Evolutionary conservation across 768 basidiomycete species (phyloP).

Genomic region (Pulveroboletus frians): DNA sequence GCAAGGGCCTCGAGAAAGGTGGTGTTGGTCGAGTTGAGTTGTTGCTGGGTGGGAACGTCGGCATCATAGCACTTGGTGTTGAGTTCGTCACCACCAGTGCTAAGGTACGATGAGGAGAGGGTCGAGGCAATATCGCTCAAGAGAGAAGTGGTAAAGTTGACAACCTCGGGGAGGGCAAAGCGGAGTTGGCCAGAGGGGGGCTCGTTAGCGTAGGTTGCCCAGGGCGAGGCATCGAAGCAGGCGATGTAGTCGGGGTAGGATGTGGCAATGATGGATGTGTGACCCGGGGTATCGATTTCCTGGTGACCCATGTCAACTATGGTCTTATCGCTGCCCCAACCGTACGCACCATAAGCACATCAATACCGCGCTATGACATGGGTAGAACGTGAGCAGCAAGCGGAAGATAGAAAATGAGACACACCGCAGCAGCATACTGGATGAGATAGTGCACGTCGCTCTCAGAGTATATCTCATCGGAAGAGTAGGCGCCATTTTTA

Average conservation of each 20-base stretch:
- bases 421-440: conserved; percentile 62
- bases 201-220: conserved; percentile 59
- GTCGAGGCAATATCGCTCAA: conserved; percentile 48
- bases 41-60: conserved; percentile 54
- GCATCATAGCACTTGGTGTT: conserved; percentile 62
- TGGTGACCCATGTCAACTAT: conserved; percentile 16
- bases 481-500: conserved; percentile 61
- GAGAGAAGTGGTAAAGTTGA: conserved; percentile 53
- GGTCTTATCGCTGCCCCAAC: neutral
- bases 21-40: conserved; percentile 44
- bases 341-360: conserved; percentile 50
- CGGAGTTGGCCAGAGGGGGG: conserved; percentile 83
- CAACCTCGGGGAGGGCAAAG: conserved; percentile 55
- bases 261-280: conserved; percentile 59
- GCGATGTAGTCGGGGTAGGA: conserved; percentile 74
- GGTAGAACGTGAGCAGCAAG: neutral
- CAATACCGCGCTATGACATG: conserved; percentile 56
- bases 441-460: conserved; percentile 56
- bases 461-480: conserved; percentile 46
- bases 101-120: conserved; percentile 58
- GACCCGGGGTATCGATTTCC: conserved; percentile 85
- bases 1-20: conserved; percentile 63
- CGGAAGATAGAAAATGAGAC: conserved; percentile 21
- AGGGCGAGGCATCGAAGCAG: conserved; percentile 53
- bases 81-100: conserved; percentile 80